phyloP scores from a whole-genome alignment of 257 asterid genomes.

The Solanum appendiculatum region DNA sequence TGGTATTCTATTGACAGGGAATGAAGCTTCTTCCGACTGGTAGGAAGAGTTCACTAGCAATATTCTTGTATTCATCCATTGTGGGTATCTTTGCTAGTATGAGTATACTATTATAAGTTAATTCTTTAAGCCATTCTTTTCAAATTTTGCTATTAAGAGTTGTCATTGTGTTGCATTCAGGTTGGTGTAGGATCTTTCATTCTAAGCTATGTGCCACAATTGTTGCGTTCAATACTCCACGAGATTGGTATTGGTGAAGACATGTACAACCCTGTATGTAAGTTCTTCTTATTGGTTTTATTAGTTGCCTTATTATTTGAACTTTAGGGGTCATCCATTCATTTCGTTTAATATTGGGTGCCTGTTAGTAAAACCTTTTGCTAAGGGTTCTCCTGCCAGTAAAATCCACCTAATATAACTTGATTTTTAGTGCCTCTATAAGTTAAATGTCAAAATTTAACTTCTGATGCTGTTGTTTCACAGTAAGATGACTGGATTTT shows the following conservation, averaged over 20 bases:
- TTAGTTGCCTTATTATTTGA: background rate
- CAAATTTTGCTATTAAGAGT: background rate
- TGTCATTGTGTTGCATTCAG: constrained; percentile 24
- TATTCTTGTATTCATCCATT: constrained; percentile 62
- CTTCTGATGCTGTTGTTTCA: background rate
- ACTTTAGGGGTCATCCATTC: background rate
- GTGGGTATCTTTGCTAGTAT: constrained; percentile 36
- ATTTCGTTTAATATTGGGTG: background rate
- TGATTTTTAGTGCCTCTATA: background rate
- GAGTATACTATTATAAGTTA: background rate
- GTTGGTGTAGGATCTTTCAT: constrained; percentile 76
- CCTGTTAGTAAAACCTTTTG: background rate
- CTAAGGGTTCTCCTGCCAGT: background rate
- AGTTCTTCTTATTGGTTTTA: constrained; percentile 34
- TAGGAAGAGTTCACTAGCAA: constrained; percentile 59
- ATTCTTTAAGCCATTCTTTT: background rate
- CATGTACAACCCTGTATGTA: constrained; percentile 88
- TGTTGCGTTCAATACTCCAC: constrained; percentile 34
- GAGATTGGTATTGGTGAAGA: constrained; percentile 84
- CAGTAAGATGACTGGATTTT: background rate
- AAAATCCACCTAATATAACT: background rate
- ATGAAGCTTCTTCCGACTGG: constrained; percentile 98
- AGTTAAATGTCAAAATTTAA: background rate
- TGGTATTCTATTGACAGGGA: constrained; percentile 45
- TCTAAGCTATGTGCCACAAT: constrained; percentile 45